Conservation (phyloP, 371 early-diverging fungal genomes). For the Mucor circinelloides region DNA sequence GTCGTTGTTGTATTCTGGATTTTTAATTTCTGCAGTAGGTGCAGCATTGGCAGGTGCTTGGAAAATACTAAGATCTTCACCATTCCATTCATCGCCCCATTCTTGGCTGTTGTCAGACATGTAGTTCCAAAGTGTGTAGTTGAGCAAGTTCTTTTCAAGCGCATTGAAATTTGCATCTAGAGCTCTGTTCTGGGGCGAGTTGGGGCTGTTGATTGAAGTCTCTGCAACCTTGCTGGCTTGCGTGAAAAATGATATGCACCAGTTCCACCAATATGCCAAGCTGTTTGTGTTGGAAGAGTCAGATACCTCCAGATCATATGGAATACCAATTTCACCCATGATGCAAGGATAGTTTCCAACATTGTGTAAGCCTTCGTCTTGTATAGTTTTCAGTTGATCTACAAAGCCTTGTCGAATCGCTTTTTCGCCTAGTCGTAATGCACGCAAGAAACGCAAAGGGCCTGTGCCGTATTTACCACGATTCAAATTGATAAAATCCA, state of each 20-base stretch:
- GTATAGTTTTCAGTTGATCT: constrained; percentile 57
- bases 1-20: not conserved
- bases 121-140: constrained; percentile 73
- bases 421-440: constrained; percentile 62
- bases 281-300: not conserved
- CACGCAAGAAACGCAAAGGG: constrained; percentile 52
- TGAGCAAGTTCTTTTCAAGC: constrained; percentile 61
- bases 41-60: constrained; percentile 15
- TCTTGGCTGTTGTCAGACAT: constrained; percentile 57
- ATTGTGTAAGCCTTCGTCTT: constrained; percentile 51
- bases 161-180: constrained; percentile 74
- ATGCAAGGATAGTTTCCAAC: constrained; percentile 60
- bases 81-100: constrained; percentile 77
- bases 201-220: constrained; percentile 15
- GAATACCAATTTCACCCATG: constrained; percentile 78
- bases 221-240: not conserved
- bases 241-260: constrained; percentile 13
- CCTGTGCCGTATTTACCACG: constrained; percentile 64
- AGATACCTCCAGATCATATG: constrained; percentile 63
- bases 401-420: constrained; percentile 64
- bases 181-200: constrained; percentile 62
- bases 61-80: constrained; percentile 68
- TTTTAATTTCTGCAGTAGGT: not conserved
- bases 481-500: constrained; percentile 67
- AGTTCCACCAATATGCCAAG: constrained; percentile 1